phyloP scores from a whole-genome alignment of 2,329 filamentous ascomycete genomes.

The Colletotrichum neosansevieriae region DNA sequence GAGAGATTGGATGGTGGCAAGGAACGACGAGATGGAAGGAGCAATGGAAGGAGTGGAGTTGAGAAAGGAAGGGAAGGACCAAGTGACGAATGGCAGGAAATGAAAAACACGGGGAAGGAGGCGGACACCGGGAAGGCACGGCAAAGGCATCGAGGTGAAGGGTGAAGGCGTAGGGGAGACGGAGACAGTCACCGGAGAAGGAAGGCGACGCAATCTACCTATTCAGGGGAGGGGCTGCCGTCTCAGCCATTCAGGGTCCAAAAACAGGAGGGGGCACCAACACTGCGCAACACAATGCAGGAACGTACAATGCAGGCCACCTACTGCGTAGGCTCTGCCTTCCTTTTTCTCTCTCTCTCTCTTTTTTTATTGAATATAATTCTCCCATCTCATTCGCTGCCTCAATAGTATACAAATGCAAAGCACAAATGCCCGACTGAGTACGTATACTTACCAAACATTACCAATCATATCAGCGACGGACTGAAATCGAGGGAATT shows the following conservation, averaged over 20 bases:
- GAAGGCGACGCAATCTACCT: slow-evolving; percentile 29
- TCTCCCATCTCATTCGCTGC: no score
- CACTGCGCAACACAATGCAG: background rate
- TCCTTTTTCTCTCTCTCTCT: no score
- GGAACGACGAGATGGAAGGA: slow-evolving; percentile 9
- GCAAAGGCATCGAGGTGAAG: background rate
- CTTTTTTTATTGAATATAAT: no score
- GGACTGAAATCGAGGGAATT: slow-evolving; percentile 14
- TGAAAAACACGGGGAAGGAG: slow-evolving; percentile 38
- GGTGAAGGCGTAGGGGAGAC: background rate
- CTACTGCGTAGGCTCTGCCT: no score
- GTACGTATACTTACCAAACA: no score
- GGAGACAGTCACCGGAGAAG: slow-evolving; percentile 16
- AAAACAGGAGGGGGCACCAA: background rate
- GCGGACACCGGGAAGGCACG: slow-evolving; percentile 13
- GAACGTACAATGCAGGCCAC: background rate
- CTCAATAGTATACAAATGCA: no score
- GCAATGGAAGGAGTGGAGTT: slow-evolving; percentile 31
- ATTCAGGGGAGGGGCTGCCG: slow-evolving; percentile 29
- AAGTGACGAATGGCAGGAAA: background rate
- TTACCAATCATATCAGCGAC: background rate
- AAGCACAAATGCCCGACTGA: no score
- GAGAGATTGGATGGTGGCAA: slow-evolving; percentile 12
- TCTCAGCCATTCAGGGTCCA: slow-evolving; percentile 29
- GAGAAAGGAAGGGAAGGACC: background rate